phyloP scores from a whole-genome alignment of 2,329 filamentous ascomycete species.

The Aspergillus ochraceus region DNA sequence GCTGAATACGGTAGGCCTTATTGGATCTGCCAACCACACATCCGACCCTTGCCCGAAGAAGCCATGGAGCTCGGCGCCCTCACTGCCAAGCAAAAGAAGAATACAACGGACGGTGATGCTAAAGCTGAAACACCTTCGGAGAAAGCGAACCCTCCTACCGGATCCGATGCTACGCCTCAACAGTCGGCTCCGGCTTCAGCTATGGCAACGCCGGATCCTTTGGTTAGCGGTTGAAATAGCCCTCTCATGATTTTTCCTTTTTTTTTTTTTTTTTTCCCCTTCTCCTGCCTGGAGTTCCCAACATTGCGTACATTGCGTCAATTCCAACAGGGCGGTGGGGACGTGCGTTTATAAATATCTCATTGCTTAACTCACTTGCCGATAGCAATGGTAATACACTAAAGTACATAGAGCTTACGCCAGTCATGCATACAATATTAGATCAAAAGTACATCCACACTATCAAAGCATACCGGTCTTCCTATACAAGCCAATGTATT shows the following conservation, averaged over 20 bases:
- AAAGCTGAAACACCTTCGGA: slow-evolving; percentile 8
- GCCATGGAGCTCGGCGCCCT: slow-evolving; percentile 80
- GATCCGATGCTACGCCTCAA: slow-evolving; percentile 1
- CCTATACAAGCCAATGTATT: neutral
- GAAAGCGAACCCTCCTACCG: slow-evolving; percentile 12
- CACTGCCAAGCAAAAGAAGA: slow-evolving; percentile 66
- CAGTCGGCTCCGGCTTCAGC: slow-evolving; percentile 14
- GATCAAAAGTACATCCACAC: neutral
- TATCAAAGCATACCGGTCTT: neutral
- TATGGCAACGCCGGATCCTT: slow-evolving; percentile 26
- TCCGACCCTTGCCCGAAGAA: slow-evolving; percentile 83
- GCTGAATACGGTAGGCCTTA: slow-evolving; percentile 76
- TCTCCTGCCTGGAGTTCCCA: neutral
- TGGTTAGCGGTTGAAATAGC: slow-evolving; percentile 29
- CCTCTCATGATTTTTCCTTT: no score
- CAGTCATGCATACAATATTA: neutral
- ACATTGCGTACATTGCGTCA: slow-evolving; percentile 3
- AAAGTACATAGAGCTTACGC: slow-evolving; percentile 7
- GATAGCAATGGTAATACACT: neutral
- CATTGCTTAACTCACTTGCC: neutral
- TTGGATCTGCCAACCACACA: slow-evolving; percentile 87
- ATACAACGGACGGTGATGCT: slow-evolving; percentile 17
- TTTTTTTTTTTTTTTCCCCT: neutral
- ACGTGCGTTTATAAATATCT: neutral
- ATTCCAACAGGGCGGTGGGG: neutral